Base-by-base conservation (phyloP, 1,284 basidiomycete species). In the Sphagnurus paluster region DNA sequence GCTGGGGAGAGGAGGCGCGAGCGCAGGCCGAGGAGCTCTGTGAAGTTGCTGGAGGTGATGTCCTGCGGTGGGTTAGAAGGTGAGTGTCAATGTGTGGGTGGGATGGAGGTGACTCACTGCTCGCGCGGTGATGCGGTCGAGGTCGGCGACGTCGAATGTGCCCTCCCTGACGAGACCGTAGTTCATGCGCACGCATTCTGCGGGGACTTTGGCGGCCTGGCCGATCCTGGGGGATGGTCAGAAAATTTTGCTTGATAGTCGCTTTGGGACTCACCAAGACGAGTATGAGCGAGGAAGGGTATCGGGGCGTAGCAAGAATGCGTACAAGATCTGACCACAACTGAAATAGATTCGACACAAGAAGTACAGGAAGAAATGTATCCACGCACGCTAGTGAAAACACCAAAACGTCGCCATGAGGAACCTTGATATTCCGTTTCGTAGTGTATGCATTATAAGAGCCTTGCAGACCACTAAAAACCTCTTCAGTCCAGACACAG, bases 321-420 rank as follows among this genome's bases (percentile, higher is more conserved):
- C 84, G 62, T 92, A 95, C 70, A 95, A 78, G 62, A 97, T 96
- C 66, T 97, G 93, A 7, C 86, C 87, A 59, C 87, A 96, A 14
- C 84, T 87, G 9, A 26, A n/a, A 17, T 9, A 24, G 5, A 10
- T 54, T 3, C 44, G 17, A 28, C 33, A 25, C 2, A 6, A 7
- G 2, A 20, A 11, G 7, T 38, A 17, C 39, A 14, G 4, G 17
- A 26, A 35, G 10, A 44, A 33, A 41, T 9, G 5, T n/a, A 25
- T 20, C 13, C 23, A 62, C 76, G 17, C 56, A 88, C 84, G 87
- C 88, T 2, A 94, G 59, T 8, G 86, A 78, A 60, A 98, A 98
- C 7, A 94, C 77, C 14, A 97, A 65, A 0, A 93, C 77, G 46
- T 89, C 89, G 6, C 95, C 95, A 62, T 93, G 76, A 0, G 94